A percentile compares a stretch with the other conserved stretches of the same genome.
These are phyloP conservation scores for Penicillium subrubescens DNA, from an alignment of 495 filamentous ascomycete species.

Conservation along the genomic window DNA sequence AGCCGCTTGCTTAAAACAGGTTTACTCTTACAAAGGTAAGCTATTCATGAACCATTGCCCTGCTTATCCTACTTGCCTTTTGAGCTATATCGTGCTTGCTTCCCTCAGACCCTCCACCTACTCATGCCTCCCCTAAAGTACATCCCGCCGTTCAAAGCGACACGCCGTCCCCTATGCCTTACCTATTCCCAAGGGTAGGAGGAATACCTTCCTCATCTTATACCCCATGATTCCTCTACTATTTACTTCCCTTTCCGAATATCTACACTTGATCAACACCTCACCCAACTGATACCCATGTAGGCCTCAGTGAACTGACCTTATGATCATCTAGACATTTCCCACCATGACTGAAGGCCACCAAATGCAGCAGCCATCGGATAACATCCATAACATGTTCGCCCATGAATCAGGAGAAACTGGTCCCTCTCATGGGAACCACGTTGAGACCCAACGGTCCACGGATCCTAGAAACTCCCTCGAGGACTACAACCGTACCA, in stretches of 20 bases:
- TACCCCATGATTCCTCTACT: not conserved
- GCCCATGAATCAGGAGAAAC: conserved; percentile 20
- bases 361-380: conserved; percentile 24
- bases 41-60: not conserved
- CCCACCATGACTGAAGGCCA: conserved; percentile 29
- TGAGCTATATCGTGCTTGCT: not conserved
- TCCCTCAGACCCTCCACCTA: not conserved
- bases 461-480: conserved; percentile 35
- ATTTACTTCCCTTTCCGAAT: not conserved
- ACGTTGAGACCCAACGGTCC: conserved; percentile 25
- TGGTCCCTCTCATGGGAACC: conserved; percentile 20
- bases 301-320: not conserved
- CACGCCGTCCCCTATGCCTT: not conserved
- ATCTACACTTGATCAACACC: not conserved
- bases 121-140: not conserved
- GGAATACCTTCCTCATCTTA: not conserved
- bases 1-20: conserved; percentile 4
- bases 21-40: conserved; percentile 14
- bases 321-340: conserved; percentile 8
- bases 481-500: conserved; percentile 49
- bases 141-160: not conserved
- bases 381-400: conserved; percentile 25
- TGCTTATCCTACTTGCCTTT: not conserved
- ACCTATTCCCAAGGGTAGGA: not conserved
- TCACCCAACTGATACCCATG: not conserved